Conservation (phyloP, 1,284 basidiomycete species). For the Xerocomus amazonicus region DNA sequence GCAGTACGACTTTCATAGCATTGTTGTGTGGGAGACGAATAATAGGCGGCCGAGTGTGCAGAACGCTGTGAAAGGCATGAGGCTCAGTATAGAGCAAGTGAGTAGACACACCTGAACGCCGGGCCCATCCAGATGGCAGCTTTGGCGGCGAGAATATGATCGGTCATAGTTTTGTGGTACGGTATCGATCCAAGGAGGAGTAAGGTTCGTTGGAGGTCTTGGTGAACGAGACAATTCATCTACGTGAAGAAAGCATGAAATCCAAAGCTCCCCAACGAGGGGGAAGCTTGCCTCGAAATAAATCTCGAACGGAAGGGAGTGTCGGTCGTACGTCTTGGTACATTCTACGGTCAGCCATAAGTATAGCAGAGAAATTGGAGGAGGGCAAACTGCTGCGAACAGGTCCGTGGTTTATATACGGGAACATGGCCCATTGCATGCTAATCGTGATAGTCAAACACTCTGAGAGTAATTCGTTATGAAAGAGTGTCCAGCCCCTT, state of each 20-base stretch:
- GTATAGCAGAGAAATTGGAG: conserved; percentile 15
- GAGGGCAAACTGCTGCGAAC: conserved; percentile 4
- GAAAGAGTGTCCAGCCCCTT: conserved; percentile 28
- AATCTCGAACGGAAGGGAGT: conserved; percentile 71
- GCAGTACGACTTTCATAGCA: conserved; percentile 25
- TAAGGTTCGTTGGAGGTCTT: conserved; percentile 34
- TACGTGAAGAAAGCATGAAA: conserved; percentile 20
- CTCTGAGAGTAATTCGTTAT: conserved; percentile 19
- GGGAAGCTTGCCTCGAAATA: conserved; percentile 56
- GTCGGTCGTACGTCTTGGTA: conserved; percentile 50
- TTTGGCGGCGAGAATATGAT: conserved; percentile 26
- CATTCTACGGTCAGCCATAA: conserved; percentile 41
- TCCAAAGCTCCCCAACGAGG: not conserved
- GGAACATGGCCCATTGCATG: conserved; percentile 19
- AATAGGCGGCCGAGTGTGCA: conserved; percentile 19
- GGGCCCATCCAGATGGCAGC: conserved; percentile 28
- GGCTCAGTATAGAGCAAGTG: not conserved
- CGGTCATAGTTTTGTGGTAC: conserved; percentile 29
- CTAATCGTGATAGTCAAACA: conserved; percentile 19
- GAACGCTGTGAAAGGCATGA: conserved; percentile 22
- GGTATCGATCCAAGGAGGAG: conserved; percentile 39
- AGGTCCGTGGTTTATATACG: conserved; percentile 28
- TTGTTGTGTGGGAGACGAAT: conserved; percentile 23
- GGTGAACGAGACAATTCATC: conserved; percentile 45
- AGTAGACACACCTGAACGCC: conserved; percentile 28